Percentiles rank a stretch among this genome's conserved stretches.
Conservation (phyloP, 2,329 filamentous ascomycete genomes). For the Juglanconis juglandina region DNA sequence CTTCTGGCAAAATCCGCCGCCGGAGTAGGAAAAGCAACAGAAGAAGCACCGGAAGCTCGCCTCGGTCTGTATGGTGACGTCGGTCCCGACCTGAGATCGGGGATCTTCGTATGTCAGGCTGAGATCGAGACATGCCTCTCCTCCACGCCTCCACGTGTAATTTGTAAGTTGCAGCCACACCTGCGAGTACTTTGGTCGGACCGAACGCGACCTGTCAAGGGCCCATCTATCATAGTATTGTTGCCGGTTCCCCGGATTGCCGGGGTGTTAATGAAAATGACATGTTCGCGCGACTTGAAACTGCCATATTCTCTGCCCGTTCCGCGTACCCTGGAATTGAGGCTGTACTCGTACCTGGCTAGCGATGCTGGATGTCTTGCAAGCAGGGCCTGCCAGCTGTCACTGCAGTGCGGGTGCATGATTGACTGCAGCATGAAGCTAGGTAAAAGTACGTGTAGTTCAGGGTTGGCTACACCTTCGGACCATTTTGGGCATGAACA, state of each 20-base stretch:
- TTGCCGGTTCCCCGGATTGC: not conserved
- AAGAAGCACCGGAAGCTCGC: not conserved
- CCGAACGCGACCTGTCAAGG: not conserved
- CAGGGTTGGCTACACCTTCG: no score
- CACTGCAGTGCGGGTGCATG: not conserved
- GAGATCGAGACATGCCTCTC: not conserved
- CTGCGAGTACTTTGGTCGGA: not conserved
- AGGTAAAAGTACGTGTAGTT: no score
- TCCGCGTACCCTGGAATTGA: not conserved
- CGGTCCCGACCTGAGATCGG: not conserved
- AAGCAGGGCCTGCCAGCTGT: not conserved
- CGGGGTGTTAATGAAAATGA: not conserved
- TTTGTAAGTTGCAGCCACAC: not conserved
- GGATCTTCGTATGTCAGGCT: not conserved
- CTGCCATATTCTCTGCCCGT: not conserved
- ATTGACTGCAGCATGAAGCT: not conserved
- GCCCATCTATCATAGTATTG: not conserved
- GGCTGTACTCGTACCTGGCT: not conserved
- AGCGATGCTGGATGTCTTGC: not conserved
- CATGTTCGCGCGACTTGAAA: not conserved
- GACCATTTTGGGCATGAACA: no score
- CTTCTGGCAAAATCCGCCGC: not conserved
- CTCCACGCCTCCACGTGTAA: not conserved
- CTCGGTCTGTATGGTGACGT: not conserved
- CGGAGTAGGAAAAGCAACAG: conserved; percentile 4